A percentile compares a stretch with the other conserved stretches of the same genome.
Evolutionary conservation across 2,329 filamentous ascomycete genomes (phyloP).

Genomic region (Monosporascus sp.): DNA sequence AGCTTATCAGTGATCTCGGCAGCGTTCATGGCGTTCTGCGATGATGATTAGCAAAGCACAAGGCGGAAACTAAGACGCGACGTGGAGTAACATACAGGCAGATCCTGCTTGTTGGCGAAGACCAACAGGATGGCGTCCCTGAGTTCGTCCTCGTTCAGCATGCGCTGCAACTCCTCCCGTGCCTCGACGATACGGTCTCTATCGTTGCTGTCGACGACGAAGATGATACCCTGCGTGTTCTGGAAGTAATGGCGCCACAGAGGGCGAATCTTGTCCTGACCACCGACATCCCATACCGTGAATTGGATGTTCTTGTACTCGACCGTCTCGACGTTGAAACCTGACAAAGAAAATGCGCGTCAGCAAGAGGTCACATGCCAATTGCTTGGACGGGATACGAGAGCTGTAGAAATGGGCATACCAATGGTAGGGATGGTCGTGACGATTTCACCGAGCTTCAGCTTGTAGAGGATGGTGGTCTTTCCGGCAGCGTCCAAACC

Average conservation of each 20-base stretch:
- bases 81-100: slow-evolving; percentile 63
- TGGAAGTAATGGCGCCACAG: slow-evolving; percentile 99
- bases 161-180: slow-evolving; percentile 91
- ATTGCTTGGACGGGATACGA: not conserved
- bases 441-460: slow-evolving; percentile 98
- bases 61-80: slow-evolving; percentile 1
- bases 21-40: slow-evolving; percentile 97
- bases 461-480: slow-evolving; percentile 99
- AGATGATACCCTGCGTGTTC: slow-evolving; percentile 99
- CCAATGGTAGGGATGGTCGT: slow-evolving; percentile 98
- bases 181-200: slow-evolving; percentile 97
- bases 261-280: slow-evolving; percentile 99
- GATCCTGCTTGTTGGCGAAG: slow-evolving; percentile 99
- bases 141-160: slow-evolving; percentile 98
- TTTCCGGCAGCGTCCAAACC: slow-evolving; percentile 99
- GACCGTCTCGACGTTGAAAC: slow-evolving; percentile 99
- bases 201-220: slow-evolving; percentile 99
- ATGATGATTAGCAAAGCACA: slow-evolving; percentile 21
- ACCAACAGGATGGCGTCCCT: slow-evolving; percentile 94
- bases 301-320: slow-evolving; percentile 99
- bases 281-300: slow-evolving; percentile 99
- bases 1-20: slow-evolving; percentile 99
- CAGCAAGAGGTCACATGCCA: slow-evolving; percentile 8
- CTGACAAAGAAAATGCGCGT: slow-evolving; percentile 36
- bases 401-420: slow-evolving; percentile 39